Base-by-base conservation (phyloP, 2,329 filamentous ascomycete species). In the Ascochyta lentis region DNA sequence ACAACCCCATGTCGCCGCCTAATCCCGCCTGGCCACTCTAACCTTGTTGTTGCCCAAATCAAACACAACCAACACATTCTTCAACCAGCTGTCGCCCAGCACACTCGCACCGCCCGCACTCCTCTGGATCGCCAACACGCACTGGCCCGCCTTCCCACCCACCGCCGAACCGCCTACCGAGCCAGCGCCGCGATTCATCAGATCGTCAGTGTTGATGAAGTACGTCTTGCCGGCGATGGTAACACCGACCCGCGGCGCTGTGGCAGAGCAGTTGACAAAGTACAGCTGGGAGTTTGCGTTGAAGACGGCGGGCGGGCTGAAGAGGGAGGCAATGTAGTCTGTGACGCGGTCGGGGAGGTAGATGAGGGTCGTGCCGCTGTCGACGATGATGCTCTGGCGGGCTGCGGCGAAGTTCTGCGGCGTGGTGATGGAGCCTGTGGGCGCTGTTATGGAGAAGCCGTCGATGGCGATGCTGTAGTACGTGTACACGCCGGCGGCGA, bases 1-100 rank as follows among this genome's bases (percentile, higher is more conserved):
- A 19, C 19, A 19, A 19, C 19, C 19, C 19, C 19, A 19, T 19
- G 19, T 19, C 19, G 19, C 19, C 34, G 23, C 16, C 16, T 31
- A 59, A 45, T 58, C 61, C 51, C 65, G 49, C 26, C 49, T 66
- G 10, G 77, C 75, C 65, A 81, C 76, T 33, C 74, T 70, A 68
- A 81, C 73, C 62, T 76, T 71, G 37, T 69, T 66, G 31, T 60
- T 72, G 12, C 76, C 77, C 44, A 81, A 65, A 70, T 81, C 79
- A 68, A 79, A 81, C 3, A 81, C 78, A 4, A 76, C 70, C 3
- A 82, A 65, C 9, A 82, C 80, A 49, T 78, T 80, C 67, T 78
- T 80, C 61, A 80, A 63, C 56, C 79, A 81, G 6, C 72, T 62
- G 56, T 78, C 77, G 71, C 79, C 80, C 53, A 81, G 53, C 48